These are phyloP conservation scores for Colletotrichum lini DNA, from an alignment of 2,329 filamentous ascomycete species.

Conservation along the genomic window DNA sequence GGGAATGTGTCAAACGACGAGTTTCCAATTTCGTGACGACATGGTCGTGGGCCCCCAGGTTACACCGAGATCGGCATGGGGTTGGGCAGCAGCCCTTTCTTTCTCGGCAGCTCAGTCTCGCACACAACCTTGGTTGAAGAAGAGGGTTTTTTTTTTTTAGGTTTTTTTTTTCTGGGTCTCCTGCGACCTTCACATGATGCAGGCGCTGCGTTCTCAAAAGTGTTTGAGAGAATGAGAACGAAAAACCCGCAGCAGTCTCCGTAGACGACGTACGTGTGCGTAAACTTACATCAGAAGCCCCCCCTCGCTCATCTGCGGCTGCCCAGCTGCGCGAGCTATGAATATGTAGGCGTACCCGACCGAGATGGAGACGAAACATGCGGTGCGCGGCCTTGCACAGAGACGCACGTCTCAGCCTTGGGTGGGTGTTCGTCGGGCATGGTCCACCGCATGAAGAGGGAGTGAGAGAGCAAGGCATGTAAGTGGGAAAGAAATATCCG, in stretches of 20 bases:
- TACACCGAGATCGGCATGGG: background rate
- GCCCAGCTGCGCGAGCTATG: slow-evolving; percentile 15
- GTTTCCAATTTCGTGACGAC: background rate
- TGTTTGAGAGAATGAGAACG: background rate
- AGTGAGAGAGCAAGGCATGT: too few species aligned
- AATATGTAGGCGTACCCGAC: slow-evolving; percentile 35
- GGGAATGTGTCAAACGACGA: background rate
- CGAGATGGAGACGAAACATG: background rate
- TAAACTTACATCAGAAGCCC: too few species aligned
- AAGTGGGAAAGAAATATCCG: background rate
- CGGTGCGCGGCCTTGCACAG: background rate
- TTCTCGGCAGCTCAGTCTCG: background rate
- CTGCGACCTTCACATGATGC: background rate
- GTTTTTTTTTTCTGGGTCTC: background rate
- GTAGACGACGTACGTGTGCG: too few species aligned
- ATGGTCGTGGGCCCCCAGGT: background rate
- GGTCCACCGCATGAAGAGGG: background rate
- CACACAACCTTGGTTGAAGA: background rate
- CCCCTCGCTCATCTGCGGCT: background rate
- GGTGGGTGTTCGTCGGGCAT: background rate
- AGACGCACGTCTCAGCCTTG: slow-evolving; percentile 28
- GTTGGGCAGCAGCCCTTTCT: background rate
- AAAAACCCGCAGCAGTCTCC: too few species aligned
- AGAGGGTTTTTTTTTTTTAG: too few species aligned
- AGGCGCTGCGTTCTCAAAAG: background rate